These are phyloP conservation scores for Schwanniomyces polymorphus DNA, from an alignment of 805 yeast species.

Conservation along the genomic window DNA sequence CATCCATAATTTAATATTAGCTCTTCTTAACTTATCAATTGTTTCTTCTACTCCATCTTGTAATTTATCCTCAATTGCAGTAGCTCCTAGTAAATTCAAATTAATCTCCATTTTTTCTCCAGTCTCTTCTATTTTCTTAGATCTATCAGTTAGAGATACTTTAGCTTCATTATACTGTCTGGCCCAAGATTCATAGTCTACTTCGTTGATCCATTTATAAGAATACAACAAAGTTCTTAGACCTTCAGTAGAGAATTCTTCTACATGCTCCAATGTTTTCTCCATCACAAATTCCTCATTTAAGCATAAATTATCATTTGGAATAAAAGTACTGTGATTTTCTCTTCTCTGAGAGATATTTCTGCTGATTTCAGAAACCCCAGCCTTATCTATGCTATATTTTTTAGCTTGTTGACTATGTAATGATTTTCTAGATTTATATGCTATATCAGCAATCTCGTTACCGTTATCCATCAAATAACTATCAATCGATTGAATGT, in stretches of 20 bases:
- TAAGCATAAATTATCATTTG: slow-evolving; percentile 54
- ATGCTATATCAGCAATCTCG: slow-evolving; percentile 55
- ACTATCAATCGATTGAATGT: slow-evolving; percentile 49
- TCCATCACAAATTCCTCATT: slow-evolving; percentile 81
- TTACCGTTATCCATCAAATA: slow-evolving; percentile 45
- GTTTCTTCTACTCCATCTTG: slow-evolving; percentile 98
- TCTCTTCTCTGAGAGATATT: not conserved
- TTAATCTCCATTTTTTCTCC: slow-evolving; percentile 73
- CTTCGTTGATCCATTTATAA: slow-evolving; percentile 64
- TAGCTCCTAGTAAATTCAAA: slow-evolving; percentile 81
- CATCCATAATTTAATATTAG: slow-evolving; percentile 98
- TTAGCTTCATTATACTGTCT: slow-evolving; percentile 70
- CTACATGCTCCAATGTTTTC: slow-evolving; percentile 84
- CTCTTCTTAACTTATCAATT: slow-evolving; percentile 85
- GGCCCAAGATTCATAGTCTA: slow-evolving; percentile 68
- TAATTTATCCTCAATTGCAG: slow-evolving; percentile 95
- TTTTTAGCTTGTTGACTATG: slow-evolving; percentile 58
- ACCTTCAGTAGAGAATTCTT: slow-evolving; percentile 94
- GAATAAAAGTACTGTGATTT: slow-evolving; percentile 12
- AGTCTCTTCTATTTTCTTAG: slow-evolving; percentile 61
- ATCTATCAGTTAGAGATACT: slow-evolving; percentile 68
- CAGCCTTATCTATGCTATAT: slow-evolving; percentile 38
- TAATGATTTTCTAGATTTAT: slow-evolving; percentile 55
- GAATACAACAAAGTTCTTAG: slow-evolving; percentile 85
- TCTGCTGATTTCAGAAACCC: not conserved